These are phyloP conservation scores for Lecanicillium sp. DNA, from an alignment of 2,329 filamentous ascomycete genomes.

Conservation along the genomic window DNA sequence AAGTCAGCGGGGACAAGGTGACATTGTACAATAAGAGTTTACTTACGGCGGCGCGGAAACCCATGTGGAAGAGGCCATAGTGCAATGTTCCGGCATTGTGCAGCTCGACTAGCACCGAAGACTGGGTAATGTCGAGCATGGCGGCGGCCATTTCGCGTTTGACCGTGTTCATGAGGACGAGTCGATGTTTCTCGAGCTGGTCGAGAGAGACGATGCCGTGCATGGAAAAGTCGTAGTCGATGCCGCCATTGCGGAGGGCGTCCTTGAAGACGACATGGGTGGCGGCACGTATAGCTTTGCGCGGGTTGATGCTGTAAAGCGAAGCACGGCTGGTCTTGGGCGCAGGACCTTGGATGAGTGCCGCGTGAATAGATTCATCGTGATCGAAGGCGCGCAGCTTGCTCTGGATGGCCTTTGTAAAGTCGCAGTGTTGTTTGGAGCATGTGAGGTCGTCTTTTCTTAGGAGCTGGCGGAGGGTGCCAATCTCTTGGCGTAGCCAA, in stretches of 20 bases:
- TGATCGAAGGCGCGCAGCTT: conserved; percentile 28
- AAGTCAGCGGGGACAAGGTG: no score
- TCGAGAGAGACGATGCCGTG: conserved; percentile 28
- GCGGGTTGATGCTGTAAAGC: conserved; percentile 19
- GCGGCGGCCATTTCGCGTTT: conserved; percentile 9
- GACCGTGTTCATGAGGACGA: conserved; percentile 6
- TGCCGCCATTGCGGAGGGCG: conserved; percentile 22
- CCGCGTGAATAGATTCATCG: conserved; percentile 12
- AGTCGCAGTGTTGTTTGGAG: conserved; percentile 26
- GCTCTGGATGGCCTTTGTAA: conserved; percentile 25
- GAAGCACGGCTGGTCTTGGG: background rate
- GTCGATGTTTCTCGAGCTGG: conserved; percentile 27
- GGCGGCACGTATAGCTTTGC: conserved; percentile 23
- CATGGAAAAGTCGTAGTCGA: conserved; percentile 22
- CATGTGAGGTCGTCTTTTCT: conserved; percentile 16
- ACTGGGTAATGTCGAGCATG: conserved; percentile 15
- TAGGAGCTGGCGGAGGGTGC: conserved; percentile 23
- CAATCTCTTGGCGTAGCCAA: conserved; percentile 26
- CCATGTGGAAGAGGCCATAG: conserved; percentile 27
- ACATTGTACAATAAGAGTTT: no score
- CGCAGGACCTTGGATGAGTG: background rate
- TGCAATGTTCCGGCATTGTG: conserved; percentile 23
- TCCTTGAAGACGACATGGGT: conserved; percentile 23
- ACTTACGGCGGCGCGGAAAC: conserved; percentile 29
- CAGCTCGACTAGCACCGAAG: conserved; percentile 24